Base-by-base conservation (phyloP, 768 basidiomycete species). In the Termitomyces sp. region DNA sequence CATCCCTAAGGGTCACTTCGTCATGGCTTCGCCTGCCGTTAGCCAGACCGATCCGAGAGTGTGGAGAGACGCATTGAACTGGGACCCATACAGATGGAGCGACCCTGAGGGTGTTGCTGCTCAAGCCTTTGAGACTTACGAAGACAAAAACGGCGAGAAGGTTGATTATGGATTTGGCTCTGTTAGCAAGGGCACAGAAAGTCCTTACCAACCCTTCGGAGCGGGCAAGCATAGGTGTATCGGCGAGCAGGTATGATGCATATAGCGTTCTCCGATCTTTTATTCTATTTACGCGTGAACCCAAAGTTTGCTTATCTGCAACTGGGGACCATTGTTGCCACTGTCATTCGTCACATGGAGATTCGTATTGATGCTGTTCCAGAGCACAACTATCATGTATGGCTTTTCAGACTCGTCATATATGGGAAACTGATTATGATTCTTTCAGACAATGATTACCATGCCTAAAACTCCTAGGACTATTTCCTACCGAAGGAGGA, bases 201-300 rank as follows among this genome's bases (percentile, higher is more conserved):
- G 88, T 64, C 93, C 92, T 50, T 98, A 98, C 71, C 92, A 97
- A 69, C 97, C 97, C 2, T 99, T 99, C 66, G 97, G 97, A 61
- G 96, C 97, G 53, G 97, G 97, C 30, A 81, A 91, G 65, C 96
- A 98, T 76, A 80, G 95, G 62, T 98, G 92, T 71, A 95, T 98
- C 60, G 92, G 94, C 62, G 94, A 95, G 74, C 89, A 87, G 76
- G 87, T 86, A 47, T 46, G 77, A 71, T 53, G 3, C 2, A 6
- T 45, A 30, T 36, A 20, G 7, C 36, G 38, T 51, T 53, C 8
- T 42, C 24, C 18, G 8, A 33, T 24, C 28, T 43, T 60, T 24
- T 49, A 45, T 43, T 60, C 22, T 49, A 45, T 46, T 59, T 30
- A 54, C 57, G 14, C 12, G 33, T 10, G 10, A 20, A 53, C 46